phyloP scores from a whole-genome alignment of 2,329 filamentous ascomycete genomes.

The Fusarium chuoi region DNA sequence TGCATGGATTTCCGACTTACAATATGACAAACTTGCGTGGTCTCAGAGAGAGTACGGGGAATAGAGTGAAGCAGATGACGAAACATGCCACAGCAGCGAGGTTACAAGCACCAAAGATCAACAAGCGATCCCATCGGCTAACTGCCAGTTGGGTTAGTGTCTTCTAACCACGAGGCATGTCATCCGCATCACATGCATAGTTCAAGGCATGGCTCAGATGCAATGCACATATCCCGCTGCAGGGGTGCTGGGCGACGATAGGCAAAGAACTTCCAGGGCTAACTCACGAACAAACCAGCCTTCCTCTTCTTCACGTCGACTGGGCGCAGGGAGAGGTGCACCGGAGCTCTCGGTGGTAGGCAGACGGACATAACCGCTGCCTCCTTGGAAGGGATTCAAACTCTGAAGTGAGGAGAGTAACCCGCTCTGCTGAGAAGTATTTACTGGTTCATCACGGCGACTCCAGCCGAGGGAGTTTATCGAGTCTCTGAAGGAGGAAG shows the following conservation, averaged over 20 bases:
- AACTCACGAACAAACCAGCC: slow-evolving; percentile 94
- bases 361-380: slow-evolving; percentile 88
- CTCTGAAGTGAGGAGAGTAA: slow-evolving; percentile 84
- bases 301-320: slow-evolving; percentile 91
- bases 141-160: slow-evolving; percentile 68
- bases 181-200: slow-evolving; percentile 56
- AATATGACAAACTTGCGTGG: slow-evolving; percentile 96
- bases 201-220: slow-evolving; percentile 49
- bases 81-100: slow-evolving; percentile 91
- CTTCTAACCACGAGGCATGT: slow-evolving; percentile 55
- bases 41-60: slow-evolving; percentile 81
- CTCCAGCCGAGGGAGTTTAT: slow-evolving; percentile 97
- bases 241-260: slow-evolving; percentile 50
- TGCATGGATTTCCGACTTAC: slow-evolving; percentile 70
- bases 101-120: slow-evolving; percentile 93
- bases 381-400: slow-evolving; percentile 82
- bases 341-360: slow-evolving; percentile 85
- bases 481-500: slow-evolving; percentile 88
- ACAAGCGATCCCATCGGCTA: slow-evolving; percentile 94
- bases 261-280: slow-evolving; percentile 40
- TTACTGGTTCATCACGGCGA: slow-evolving; percentile 82
- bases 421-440: slow-evolving; percentile 74
- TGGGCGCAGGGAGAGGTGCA: slow-evolving; percentile 86
- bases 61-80: slow-evolving; percentile 89
- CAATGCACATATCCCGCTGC: slow-evolving; percentile 60